phyloP scores from a whole-genome alignment of 202 grass and related monocot genomes.

The Zoysia matrella region DNA sequence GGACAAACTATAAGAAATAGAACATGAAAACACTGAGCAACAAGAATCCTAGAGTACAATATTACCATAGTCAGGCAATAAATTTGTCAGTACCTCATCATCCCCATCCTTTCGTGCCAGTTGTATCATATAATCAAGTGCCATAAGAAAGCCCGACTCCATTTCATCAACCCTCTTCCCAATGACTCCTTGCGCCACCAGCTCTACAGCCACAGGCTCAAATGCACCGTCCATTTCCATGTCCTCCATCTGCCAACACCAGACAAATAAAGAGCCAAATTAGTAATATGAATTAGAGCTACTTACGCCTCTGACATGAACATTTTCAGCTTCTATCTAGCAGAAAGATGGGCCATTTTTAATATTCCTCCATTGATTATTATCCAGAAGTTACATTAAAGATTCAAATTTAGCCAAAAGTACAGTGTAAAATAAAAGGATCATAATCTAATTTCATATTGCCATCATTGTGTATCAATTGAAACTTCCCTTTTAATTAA shows the following conservation, averaged over 20 bases:
- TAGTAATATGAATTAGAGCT: not conserved
- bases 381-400: not conserved
- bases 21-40: not conserved
- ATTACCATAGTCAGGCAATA: constrained; percentile 9
- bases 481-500: not conserved
- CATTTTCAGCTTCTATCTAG: not conserved
- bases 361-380: constrained; percentile 21
- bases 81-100: constrained; percentile 65
- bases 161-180: constrained; percentile 97
- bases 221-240: constrained; percentile 78
- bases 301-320: constrained; percentile 4
- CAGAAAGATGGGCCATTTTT: not conserved
- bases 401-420: not conserved
- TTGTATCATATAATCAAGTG: constrained; percentile 95
- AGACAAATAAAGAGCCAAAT: not conserved
- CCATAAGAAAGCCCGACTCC: constrained; percentile 94
- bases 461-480: not conserved
- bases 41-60: constrained; percentile 7
- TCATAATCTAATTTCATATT: not conserved
- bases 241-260: constrained; percentile 67
- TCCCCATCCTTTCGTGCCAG: constrained; percentile 81
- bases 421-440: not conserved
- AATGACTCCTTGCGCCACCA: constrained; percentile 86
- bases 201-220: constrained; percentile 71
- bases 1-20: not conserved